Percentiles rank a stretch among this genome's conserved stretches.
Conservation (phyloP, 176 grass and related monocot genomes). For the Avena atlantica region DNA sequence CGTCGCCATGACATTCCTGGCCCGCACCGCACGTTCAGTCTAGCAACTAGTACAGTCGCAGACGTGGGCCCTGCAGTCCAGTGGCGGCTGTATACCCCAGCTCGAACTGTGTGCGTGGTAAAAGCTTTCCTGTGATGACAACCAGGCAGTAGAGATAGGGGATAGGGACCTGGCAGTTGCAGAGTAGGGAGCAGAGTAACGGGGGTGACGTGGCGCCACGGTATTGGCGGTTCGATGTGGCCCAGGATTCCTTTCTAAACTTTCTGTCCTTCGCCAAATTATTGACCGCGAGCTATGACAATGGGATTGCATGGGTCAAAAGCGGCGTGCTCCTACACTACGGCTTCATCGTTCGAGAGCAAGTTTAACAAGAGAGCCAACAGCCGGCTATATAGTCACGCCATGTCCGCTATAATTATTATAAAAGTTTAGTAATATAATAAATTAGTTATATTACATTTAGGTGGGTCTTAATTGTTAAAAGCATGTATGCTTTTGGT, state of each 20-base stretch:
- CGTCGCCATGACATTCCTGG: not conserved
- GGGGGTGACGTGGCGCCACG: not conserved
- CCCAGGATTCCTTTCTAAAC: not conserved
- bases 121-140: not conserved
- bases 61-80: not conserved
- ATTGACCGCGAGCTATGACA: not conserved
- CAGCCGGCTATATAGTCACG: too few relatives aligned
- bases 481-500: too few relatives aligned
- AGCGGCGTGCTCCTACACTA: not conserved
- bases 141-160: not conserved
- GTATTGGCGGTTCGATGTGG: not conserved
- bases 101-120: not conserved
- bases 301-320: not conserved
- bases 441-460: too few relatives aligned
- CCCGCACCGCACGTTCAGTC: not conserved
- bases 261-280: not conserved
- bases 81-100: not conserved
- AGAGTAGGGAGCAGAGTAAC: not conserved
- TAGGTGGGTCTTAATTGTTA: too few relatives aligned
- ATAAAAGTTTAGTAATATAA: too few relatives aligned
- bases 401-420: too few relatives aligned
- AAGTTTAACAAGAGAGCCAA: too few relatives aligned
- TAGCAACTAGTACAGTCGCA: not conserved
- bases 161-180: not conserved
- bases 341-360: not conserved